Evolutionary conservation across 1,284 basidiomycete species (phyloP).

Genomic region (Sanghuangporus sanghuang): DNA sequence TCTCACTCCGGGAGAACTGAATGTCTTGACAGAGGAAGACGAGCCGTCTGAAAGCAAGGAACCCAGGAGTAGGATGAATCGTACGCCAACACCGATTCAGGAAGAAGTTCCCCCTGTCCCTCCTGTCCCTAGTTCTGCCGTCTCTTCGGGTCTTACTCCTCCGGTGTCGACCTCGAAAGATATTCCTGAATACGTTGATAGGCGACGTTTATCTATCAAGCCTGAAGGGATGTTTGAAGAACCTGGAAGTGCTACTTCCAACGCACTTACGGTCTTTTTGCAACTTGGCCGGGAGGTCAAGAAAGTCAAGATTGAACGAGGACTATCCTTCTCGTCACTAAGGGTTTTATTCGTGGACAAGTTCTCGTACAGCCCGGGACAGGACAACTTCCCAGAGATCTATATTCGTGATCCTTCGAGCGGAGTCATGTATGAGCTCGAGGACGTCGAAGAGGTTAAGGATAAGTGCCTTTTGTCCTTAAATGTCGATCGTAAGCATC

Average conservation of each 20-base stretch:
- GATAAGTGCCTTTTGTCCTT: constrained; percentile 85
- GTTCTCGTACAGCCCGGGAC: constrained; percentile 90
- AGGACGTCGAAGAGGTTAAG: constrained; percentile 91
- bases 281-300: constrained; percentile 92
- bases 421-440: constrained; percentile 93
- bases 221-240: constrained; percentile 13
- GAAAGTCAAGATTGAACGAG: constrained; percentile 73
- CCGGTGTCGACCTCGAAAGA: constrained; percentile 26
- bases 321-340: constrained; percentile 66
- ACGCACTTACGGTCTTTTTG: constrained; percentile 71
- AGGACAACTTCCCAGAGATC: constrained; percentile 93
- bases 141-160: constrained; percentile 29
- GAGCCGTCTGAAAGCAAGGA: constrained; percentile 32
- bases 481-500: constrained; percentile 89
- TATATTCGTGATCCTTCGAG: constrained; percentile 90
- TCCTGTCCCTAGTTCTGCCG: constrained; percentile 28
- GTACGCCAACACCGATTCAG: constrained; percentile 33
- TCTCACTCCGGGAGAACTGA: constrained; percentile 63
- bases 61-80: constrained; percentile 22
- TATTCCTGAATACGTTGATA: constrained; percentile 15
- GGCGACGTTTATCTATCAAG: neutral
- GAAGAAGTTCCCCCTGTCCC: constrained; percentile 40
- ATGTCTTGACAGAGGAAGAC: constrained; percentile 63
- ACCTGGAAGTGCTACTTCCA: constrained; percentile 25
- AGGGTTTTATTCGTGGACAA: constrained; percentile 91